phyloP scores from a whole-genome alignment of 2,329 filamentous ascomycete genomes.

The Trichophyton schoenleinii region DNA sequence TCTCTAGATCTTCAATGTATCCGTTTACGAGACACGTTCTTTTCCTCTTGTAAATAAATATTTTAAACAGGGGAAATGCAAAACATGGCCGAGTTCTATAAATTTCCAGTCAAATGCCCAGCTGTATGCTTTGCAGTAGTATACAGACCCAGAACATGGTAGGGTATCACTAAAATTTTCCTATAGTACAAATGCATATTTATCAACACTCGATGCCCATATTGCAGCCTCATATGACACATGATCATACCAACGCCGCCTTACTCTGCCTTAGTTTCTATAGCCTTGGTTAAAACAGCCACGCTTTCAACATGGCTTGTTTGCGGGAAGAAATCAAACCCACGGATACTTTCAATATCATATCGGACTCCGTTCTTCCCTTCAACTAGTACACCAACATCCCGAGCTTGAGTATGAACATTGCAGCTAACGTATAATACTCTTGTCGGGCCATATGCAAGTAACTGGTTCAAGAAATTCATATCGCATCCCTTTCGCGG shows the following conservation, averaged over 20 bases:
- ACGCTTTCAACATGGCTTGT: constrained; percentile 56
- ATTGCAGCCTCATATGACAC: too few species aligned
- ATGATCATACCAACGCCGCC: neutral
- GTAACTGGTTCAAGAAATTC: constrained; percentile 67
- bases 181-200: neutral
- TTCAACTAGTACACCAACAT: constrained; percentile 75
- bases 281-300: constrained; percentile 41
- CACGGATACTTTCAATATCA: constrained; percentile 76
- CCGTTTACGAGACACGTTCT: neutral
- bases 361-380: constrained; percentile 50
- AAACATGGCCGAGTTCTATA: neutral
- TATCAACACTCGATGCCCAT: neutral
- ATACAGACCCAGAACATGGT: neutral
- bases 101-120: neutral
- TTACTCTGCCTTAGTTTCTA: constrained; percentile 3
- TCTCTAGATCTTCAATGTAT: neutral
- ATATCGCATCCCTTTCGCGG: constrained; percentile 88
- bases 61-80: neutral
- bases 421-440: constrained; percentile 96
- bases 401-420: constrained; percentile 90
- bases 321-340: constrained; percentile 97
- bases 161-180: constrained; percentile 1
- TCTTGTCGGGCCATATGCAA: constrained; percentile 62
- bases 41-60: constrained; percentile 1
- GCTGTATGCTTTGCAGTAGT: neutral